Evolutionary conservation across 2,329 filamentous ascomycete species (phyloP).

Genomic region (Microsporum ferrugineum): DNA sequence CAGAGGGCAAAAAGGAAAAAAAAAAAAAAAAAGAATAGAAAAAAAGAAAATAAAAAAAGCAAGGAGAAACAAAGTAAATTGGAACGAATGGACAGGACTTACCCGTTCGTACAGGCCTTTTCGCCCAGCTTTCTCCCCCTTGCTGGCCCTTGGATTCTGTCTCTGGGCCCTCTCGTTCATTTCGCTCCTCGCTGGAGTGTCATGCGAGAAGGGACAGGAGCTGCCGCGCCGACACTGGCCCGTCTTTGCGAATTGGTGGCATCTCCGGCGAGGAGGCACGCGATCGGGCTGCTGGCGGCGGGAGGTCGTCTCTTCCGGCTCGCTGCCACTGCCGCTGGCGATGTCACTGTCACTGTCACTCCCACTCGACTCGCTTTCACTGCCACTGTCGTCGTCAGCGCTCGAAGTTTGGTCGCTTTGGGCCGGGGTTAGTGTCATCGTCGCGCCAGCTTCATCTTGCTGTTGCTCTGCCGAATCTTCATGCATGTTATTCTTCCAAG

Average conservation of each 20-base stretch:
- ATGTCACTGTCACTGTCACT: not conserved
- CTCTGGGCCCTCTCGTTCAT: constrained; percentile 18
- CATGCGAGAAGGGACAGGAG: constrained; percentile 34
- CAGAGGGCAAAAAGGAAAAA: not conserved
- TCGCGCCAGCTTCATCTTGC: not conserved
- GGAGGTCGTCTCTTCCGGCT: constrained; percentile 34
- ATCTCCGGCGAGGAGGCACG: constrained; percentile 23
- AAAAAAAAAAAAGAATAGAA: not conserved
- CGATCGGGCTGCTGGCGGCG: constrained; percentile 31
- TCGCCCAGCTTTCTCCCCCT: constrained; percentile 18
- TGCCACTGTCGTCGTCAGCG: constrained; percentile 12
- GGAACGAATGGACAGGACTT: constrained; percentile 16
- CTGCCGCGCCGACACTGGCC: constrained; percentile 34
- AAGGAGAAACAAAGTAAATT: not conserved
- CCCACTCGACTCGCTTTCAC: not conserved
- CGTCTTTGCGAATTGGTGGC: constrained; percentile 31
- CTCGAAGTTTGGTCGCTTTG: constrained; percentile 22
- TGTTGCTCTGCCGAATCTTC: too few relatives aligned
- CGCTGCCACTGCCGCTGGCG: constrained; percentile 4
- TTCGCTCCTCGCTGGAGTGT: constrained; percentile 11
- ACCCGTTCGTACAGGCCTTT: constrained; percentile 37
- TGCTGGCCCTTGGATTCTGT: constrained; percentile 10
- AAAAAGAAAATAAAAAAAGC: not conserved
- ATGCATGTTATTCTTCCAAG: too few relatives aligned
- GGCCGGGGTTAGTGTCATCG: constrained; percentile 18